phyloP scores from a whole-genome alignment of 2,329 filamentous ascomycete species.

The Hyphodiscus sp. region DNA sequence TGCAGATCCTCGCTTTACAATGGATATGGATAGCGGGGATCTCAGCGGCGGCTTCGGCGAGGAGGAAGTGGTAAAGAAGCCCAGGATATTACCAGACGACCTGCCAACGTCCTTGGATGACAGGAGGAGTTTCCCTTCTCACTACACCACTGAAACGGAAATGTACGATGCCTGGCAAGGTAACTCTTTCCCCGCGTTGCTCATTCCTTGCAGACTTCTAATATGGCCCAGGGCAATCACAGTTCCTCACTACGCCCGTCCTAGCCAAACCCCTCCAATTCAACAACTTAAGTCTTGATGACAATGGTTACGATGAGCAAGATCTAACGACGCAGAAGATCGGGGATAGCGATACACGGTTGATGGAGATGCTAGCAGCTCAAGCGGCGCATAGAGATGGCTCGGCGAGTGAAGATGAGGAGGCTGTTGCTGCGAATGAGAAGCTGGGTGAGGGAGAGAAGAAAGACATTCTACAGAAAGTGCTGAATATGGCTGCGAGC shows the following conservation, averaged over 20 bases:
- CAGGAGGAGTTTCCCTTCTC: conserved; percentile 58
- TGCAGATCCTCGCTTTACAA: conserved; percentile 35
- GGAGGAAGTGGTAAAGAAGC: conserved; percentile 36
- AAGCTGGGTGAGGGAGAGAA: conserved; percentile 73
- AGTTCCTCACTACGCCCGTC: conserved; percentile 84
- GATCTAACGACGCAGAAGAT: conserved; percentile 44
- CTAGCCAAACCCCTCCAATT: conserved; percentile 80
- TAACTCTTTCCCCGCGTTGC: conserved; percentile 27
- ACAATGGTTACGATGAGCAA: conserved; percentile 67
- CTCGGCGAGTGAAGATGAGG: conserved; percentile 69
- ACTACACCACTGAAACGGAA: conserved; percentile 74
- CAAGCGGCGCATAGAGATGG: conserved; percentile 81
- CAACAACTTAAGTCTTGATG: conserved; percentile 72
- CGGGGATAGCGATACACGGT: conserved; percentile 74
- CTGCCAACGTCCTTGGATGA: conserved; percentile 90
- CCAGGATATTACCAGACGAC: conserved; percentile 65
- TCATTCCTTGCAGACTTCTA: conserved; percentile 8
- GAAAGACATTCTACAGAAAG: conserved; percentile 73
- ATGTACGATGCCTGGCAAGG: conserved; percentile 99
- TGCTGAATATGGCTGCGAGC: conserved; percentile 89
- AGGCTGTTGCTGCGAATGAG: conserved; percentile 68
- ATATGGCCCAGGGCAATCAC: conserved; percentile 69
- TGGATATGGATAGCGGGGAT: conserved; percentile 50
- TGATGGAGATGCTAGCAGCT: conserved; percentile 94
- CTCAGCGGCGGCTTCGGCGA: conserved; percentile 49